These are phyloP conservation scores for Paraphoma sp. DNA, from an alignment of 2,329 filamentous ascomycete genomes.

Conservation along the genomic window DNA sequence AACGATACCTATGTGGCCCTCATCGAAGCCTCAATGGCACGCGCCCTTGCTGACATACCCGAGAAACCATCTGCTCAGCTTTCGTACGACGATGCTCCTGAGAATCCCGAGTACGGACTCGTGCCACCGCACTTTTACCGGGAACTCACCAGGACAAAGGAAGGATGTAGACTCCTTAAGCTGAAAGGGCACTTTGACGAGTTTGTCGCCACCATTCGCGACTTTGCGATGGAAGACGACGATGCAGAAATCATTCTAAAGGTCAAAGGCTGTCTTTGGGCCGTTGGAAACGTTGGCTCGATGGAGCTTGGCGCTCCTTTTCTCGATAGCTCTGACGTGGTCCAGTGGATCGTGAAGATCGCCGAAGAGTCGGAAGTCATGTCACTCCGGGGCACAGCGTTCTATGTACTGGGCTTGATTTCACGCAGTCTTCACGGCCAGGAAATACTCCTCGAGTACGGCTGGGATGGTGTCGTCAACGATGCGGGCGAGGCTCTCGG, in stretches of 20 bases:
- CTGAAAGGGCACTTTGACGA: conserved; percentile 97
- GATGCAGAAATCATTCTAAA: conserved; percentile 87
- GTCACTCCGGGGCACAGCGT: conserved; percentile 92
- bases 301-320: conserved; percentile 98
- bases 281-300: conserved; percentile 95
- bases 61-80: conserved; percentile 61
- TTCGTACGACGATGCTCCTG: conserved; percentile 53
- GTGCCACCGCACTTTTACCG: conserved; percentile 99
- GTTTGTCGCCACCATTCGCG: conserved; percentile 86
- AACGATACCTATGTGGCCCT: conserved; percentile 96
- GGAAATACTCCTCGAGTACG: conserved; percentile 85
- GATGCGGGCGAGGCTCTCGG: conserved; percentile 82
- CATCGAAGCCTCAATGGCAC: conserved; percentile 93
- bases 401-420: conserved; percentile 92
- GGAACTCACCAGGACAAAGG: conserved; percentile 88
- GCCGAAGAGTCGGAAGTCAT: conserved; percentile 88
- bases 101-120: conserved; percentile 58
- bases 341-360: conserved; percentile 85
- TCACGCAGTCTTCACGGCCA: conserved; percentile 91
- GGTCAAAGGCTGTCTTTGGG: conserved; percentile 97
- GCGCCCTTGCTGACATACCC: conserved; percentile 72
- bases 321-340: conserved; percentile 86
- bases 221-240: conserved; percentile 83
- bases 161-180: conserved; percentile 87
- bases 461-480: conserved; percentile 92